These are phyloP conservation scores for Aspergillus pseudonomiae DNA, from an alignment of 2,329 filamentous ascomycete genomes.

Conservation along the genomic window DNA sequence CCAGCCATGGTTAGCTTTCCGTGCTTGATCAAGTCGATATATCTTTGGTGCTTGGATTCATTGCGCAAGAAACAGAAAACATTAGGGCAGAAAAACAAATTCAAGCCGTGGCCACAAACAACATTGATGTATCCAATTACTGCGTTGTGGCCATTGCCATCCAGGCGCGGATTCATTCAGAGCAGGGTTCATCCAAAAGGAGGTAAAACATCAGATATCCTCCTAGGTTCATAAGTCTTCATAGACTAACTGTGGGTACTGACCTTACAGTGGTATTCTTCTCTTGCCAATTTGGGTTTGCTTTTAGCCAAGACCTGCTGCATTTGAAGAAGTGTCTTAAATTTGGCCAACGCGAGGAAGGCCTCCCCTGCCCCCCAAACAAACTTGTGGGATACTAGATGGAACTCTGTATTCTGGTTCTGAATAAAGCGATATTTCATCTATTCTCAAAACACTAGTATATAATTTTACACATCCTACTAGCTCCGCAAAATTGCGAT, in stretches of 20 bases:
- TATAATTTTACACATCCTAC: slow-evolving; percentile 21
- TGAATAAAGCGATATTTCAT: not conserved
- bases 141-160: not conserved
- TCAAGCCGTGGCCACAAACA: not conserved
- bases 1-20: not conserved
- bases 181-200: not conserved
- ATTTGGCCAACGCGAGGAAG: not conserved
- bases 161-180: not conserved
- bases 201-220: not conserved
- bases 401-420: not conserved
- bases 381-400: not conserved
- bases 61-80: not conserved
- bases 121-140: not conserved
- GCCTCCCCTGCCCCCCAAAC: not conserved
- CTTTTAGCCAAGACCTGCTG: not conserved
- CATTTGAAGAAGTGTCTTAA: not conserved
- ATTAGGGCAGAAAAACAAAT: not conserved
- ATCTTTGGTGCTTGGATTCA: not conserved
- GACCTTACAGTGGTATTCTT: not conserved
- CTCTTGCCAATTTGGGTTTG: not conserved
- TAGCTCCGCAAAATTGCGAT: slow-evolving; percentile 14
- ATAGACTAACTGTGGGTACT: not conserved
- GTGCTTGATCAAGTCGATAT: not conserved
- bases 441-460: slow-evolving; percentile 17
- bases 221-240: not conserved